Evolutionary conservation across 768 basidiomycete species (phyloP), one percentile per base, ranked within the genome.

Genomic region (Termitomyces eurrhizus): DNA sequence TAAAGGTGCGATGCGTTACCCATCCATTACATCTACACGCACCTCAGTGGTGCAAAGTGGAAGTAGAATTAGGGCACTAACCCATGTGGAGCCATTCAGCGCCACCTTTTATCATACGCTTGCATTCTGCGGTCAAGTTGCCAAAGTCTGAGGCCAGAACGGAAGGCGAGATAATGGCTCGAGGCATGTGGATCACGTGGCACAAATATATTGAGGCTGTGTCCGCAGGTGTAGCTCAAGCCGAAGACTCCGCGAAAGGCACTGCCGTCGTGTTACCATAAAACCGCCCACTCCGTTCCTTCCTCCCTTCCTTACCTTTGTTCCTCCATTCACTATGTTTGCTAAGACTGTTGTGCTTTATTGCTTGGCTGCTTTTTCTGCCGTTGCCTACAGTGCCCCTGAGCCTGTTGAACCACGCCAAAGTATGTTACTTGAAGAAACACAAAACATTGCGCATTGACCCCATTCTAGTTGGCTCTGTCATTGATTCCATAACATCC

Each of bases 81-180:
- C 95, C 95, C 95, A 98, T 98, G 67, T 98, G 96, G 60, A 98
- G 83, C 97, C 97, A 98, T 73, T 98, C 90, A 24, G 95, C 95
- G 13, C 97, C 97, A 63, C 86, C 84, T 70, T 88, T 87, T 62
- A 98, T 93, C 95, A 99, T 98, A 52, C 95, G 84, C 72, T 90
- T 89, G 77, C 97, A 97, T 85, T 99, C 97, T 67, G 89, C 89
- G 54, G 88, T 89, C 66, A 99, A 85, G 69, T 96, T 89, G 45
- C 94, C 95, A 75, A 99, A 95, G 79, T 99, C 95, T 12, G 92
- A 95, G 58, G 97, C 96, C 18, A 99, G 89, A 46, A 98, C 94
- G 4, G 95, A 98, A 24, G 97, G 97, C 11, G 95, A 89, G 73
- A 99, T 93, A 77, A 98, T 98, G 14, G 93, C 87, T 66, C 83